Base-by-base conservation (phyloP, 1,284 basidiomycete genomes). In the Tylopilus sp. region DNA sequence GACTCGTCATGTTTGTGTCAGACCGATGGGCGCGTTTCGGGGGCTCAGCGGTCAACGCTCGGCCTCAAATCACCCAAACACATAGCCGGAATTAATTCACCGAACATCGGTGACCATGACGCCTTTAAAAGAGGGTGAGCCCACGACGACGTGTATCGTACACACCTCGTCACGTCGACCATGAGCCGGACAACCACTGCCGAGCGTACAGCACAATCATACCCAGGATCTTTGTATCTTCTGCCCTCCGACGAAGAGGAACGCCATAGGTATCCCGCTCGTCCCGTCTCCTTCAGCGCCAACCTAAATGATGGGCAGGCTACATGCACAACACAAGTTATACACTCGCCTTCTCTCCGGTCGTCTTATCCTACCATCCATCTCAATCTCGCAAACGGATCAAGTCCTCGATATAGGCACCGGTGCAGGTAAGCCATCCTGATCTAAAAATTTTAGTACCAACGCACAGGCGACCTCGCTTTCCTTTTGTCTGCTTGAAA, bases 231-330 rank as follows among this genome's bases (percentile, higher is more conserved):
- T 11, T 21, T 61, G 1, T 65, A 63, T 38, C 36, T 66, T 13
- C 49, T 64, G 2, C 64, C 61, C 35, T 63, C 60, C 2, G 60
- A 63, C 4, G 60, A 66, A 18, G 51, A 60, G 41, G 61, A 66
- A 37, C 42, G 55, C 12, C 43, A 58, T 28, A 64, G 61, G 33
- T 34, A 18, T 61, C 54, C 41, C 19, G 15, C 13, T 7, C 29
- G 6, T 6, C 19, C 28, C 18, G 21, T 37, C 3, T 6, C 8
- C 18, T 30, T 51, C 29, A n/a, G n/a, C n/a, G n/a, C n/a, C n/a
- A n/a, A 41, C 19, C 25, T 21, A n/a, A n/a, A n/a, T n/a, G n/a
- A 16, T 13, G 18, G 4, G n/a, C 19, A 63, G 59, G 37, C 52
- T 60, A 0, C 2, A 50, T 29, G 19, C 3, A 18, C 59, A 60